Evolutionary conservation across 805 yeast species (phyloP).

Genomic region (Suhomyces tanzawaensis): DNA sequence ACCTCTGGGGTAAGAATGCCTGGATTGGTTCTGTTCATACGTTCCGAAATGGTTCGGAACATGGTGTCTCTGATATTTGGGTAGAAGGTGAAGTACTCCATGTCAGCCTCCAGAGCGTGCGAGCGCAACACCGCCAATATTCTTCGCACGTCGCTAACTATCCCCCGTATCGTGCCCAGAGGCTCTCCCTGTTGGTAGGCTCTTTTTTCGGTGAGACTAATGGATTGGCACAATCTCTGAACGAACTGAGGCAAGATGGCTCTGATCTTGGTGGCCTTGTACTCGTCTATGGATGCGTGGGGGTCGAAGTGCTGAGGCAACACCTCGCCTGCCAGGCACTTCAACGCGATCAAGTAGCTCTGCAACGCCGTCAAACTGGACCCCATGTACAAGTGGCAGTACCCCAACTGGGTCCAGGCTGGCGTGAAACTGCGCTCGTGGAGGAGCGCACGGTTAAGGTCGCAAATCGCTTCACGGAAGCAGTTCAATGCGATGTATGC

Average conservation of each 20-base stretch:
- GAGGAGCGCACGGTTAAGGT: constrained; percentile 31
- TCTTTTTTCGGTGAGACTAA: constrained; percentile 35
- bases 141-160: constrained; percentile 24
- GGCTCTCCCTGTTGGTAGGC: constrained; percentile 36
- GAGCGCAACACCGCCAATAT: constrained; percentile 26
- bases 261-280: constrained; percentile 20
- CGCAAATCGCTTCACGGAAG: constrained; percentile 37
- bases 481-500: constrained; percentile 42
- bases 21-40: constrained; percentile 34
- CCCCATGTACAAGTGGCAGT: constrained; percentile 43
- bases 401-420: constrained; percentile 45
- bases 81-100: constrained; percentile 26
- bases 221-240: constrained; percentile 32
- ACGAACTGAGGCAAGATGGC: constrained; percentile 38
- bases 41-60: constrained; percentile 24
- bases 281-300: constrained; percentile 14
- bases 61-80: constrained; percentile 22
- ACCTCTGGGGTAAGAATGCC: constrained; percentile 37
- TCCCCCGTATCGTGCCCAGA: constrained; percentile 19
- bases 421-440: constrained; percentile 35
- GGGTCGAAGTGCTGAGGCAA: constrained; percentile 23
- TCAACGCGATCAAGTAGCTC: constrained; percentile 33
- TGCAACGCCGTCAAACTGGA: constrained; percentile 29
- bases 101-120: constrained; percentile 23
- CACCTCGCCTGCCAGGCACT: constrained; percentile 28